Conservation (phyloP, 192 early-diverging fungal genomes). For the Funneliformis geosporum region DNA sequence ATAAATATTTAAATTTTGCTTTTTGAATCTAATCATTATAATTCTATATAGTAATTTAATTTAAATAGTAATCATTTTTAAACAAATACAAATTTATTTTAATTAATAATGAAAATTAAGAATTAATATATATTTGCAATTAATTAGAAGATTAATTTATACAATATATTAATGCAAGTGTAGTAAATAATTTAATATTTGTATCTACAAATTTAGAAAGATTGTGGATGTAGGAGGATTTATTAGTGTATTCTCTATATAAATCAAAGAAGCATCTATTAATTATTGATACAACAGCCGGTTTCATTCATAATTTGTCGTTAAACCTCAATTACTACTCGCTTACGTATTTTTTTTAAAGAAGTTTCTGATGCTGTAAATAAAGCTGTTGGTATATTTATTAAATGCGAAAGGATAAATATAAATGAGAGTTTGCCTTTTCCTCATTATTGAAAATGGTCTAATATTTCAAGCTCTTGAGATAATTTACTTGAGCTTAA, state of each 20-base stretch:
- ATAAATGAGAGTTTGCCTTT: background rate
- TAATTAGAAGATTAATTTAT: no score
- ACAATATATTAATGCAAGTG: no score
- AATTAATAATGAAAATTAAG: no score
- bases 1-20: no score
- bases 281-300: background rate
- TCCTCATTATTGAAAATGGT: background rate
- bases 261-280: background rate
- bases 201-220: background rate
- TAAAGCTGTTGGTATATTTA: background rate
- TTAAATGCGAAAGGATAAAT: background rate
- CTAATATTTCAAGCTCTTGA: background rate
- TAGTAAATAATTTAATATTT: conserved; percentile 6
- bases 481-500: background rate
- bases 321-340: background rate
- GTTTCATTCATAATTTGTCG: background rate
- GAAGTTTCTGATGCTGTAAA: background rate
- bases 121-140: no score
- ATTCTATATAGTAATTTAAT: no score
- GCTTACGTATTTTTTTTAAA: background rate
- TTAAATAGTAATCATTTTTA: no score
- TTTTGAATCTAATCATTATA: no score
- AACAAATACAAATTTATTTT: no score
- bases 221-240: background rate
- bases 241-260: background rate